Conservation (phyloP, 2,329 filamentous ascomycete species). For the Boeremia exigua region DNA sequence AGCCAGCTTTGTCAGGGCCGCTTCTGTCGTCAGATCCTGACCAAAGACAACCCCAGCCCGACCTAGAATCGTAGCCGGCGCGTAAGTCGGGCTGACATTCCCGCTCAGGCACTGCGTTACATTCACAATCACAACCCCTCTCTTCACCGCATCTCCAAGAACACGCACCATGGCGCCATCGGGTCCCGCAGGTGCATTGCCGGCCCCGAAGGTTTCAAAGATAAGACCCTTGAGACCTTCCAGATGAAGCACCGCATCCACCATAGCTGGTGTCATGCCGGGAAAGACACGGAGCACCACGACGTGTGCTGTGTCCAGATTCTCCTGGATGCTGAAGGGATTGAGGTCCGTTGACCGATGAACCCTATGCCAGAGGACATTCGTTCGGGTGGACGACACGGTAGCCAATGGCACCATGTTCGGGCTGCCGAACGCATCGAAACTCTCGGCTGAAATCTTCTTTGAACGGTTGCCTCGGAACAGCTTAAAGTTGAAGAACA, state of each 20-base stretch:
- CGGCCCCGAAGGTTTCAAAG: constrained; percentile 91
- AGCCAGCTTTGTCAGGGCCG: constrained; percentile 87
- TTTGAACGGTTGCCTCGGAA: constrained; percentile 88
- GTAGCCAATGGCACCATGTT: constrained; percentile 82
- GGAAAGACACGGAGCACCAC: constrained; percentile 90
- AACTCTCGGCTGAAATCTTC: constrained; percentile 85
- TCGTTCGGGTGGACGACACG: constrained; percentile 80
- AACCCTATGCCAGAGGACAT: constrained; percentile 80
- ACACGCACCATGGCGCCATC: constrained; percentile 81
- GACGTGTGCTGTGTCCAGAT: constrained; percentile 84
- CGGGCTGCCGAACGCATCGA: constrained; percentile 87
- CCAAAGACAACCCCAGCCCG: constrained; percentile 88
- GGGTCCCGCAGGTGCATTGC: constrained; percentile 83
- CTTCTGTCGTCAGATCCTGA: constrained; percentile 87
- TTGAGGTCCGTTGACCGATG: constrained; percentile 75
- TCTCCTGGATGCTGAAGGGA: constrained; percentile 72
- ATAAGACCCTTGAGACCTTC: constrained; percentile 82
- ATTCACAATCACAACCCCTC: constrained; percentile 86
- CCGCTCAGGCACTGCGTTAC: constrained; percentile 80
- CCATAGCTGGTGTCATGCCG: constrained; percentile 91
- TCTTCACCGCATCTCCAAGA: constrained; percentile 75
- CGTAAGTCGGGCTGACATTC: constrained; percentile 51
- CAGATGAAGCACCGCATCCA: constrained; percentile 79
- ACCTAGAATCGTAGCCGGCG: constrained; percentile 69
- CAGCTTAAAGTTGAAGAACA: constrained; percentile 92